These are phyloP conservation scores for Linum usitatissimum DNA, from an alignment of 345 rosid genomes.

Conservation along the genomic window DNA sequence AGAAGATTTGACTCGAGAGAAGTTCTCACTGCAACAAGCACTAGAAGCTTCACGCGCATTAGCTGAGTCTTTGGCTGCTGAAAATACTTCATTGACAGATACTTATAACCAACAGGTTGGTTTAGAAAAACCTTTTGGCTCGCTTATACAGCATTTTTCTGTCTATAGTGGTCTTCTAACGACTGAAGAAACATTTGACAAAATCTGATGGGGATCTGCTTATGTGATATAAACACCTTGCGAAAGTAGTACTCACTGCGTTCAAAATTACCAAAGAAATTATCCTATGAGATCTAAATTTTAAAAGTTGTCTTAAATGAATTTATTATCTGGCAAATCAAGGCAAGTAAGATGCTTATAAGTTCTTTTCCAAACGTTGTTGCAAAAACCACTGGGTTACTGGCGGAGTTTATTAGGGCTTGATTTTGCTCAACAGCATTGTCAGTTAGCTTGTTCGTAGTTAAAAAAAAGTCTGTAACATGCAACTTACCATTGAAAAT, in stretches of 20 bases:
- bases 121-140: neutral
- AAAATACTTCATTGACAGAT: slow-evolving; percentile 88
- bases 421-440: neutral
- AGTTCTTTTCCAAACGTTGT: neutral
- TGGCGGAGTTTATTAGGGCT: neutral
- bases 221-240: neutral
- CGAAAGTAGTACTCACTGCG: neutral
- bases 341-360: neutral
- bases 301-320: too few species aligned
- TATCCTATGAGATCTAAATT: too few species aligned
- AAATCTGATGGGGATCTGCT: neutral
- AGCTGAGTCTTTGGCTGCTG: slow-evolving; percentile 92
- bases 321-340: neutral
- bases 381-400: neutral
- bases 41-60: slow-evolving; percentile 87
- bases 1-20: slow-evolving; percentile 96
- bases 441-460: neutral
- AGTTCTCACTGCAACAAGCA: slow-evolving; percentile 88
- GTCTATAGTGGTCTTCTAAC: neutral
- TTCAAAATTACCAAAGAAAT: too few species aligned
- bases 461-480: too few species aligned
- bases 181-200: neutral
- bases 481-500: neutral
- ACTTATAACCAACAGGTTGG: slow-evolving; percentile 89
- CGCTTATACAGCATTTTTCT: neutral